A percentile compares a stretch with the other conserved stretches of the same genome.
These are phyloP conservation scores for Cladophialophora psammophila DNA, from an alignment of 2,329 filamentous ascomycete genomes.

Conservation along the genomic window DNA sequence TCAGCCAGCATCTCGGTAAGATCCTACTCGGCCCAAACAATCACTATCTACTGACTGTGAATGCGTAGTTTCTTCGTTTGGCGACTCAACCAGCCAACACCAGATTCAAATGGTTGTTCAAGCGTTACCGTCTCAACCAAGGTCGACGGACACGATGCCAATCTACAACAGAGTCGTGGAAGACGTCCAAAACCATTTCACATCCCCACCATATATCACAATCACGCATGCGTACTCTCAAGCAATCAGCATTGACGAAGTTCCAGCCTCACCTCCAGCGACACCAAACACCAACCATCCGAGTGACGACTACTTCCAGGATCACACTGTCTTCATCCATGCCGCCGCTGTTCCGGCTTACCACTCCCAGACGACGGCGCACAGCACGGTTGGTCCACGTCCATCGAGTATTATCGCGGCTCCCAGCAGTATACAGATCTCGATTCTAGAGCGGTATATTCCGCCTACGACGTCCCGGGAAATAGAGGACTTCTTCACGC, in stretches of 20 bases:
- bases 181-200: constrained; percentile 60
- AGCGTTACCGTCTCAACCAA: constrained; percentile 61
- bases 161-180: constrained; percentile 64
- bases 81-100: constrained; percentile 43
- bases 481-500: constrained; percentile 65
- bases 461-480: constrained; percentile 67
- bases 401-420: constrained; percentile 66
- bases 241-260: constrained; percentile 64
- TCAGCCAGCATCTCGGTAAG: constrained; percentile 33
- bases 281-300: constrained; percentile 60
- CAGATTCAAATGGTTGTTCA: constrained; percentile 65
- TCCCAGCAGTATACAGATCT: constrained; percentile 66
- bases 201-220: constrained; percentile 64
- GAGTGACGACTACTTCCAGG: constrained; percentile 66
- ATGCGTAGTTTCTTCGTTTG: constrained; percentile 22
- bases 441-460: constrained; percentile 70
- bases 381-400: constrained; percentile 49
- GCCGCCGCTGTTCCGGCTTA: constrained; percentile 67
- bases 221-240: constrained; percentile 69
- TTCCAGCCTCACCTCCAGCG: constrained; percentile 68
- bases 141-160: constrained; percentile 45
- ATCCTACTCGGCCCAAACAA: not conserved
- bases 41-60: constrained; percentile 20
- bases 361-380: constrained; percentile 60
- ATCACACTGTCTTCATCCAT: constrained; percentile 65